Base-by-base conservation (phyloP, 495 filamentous ascomycete species). In the Evernia prunastri region DNA sequence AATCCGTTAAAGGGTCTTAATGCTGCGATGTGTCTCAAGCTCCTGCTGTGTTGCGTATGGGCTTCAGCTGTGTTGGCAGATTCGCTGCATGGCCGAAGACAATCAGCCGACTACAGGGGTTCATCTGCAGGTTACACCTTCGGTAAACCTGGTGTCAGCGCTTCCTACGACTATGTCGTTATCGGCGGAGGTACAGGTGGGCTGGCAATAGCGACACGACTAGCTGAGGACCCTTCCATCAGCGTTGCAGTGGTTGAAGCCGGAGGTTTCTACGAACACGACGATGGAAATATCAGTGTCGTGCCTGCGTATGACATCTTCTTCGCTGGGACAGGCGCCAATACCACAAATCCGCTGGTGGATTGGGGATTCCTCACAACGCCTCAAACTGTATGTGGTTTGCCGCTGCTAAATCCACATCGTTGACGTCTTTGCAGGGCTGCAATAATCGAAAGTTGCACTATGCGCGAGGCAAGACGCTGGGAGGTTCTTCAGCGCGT, bases 101-200 rank as follows among this genome's bases (percentile, higher is more conserved):
- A 39, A 39, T 9, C 36, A 39, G 36, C 10, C 36, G 13, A 9
- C 36, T 39, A 6, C 36, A 12, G 10, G 10, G 13, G 1, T 11
- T 39, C 36, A 39, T 9, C 10, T 8, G 36, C 25, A 23, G 17
- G 45, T 27, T 23, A 27, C 25, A 1, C 45, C 20, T 64, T 64
- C 27, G 70, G 68, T 20, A 40, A 67, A 9, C 60, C 59, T 37
- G 67, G 67, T 2, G 43, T 65, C 35, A 58, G 63, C 56, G 53
- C 36, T 15, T 29, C 53, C 9, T 69, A 60, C 43, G 77, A 79
- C 67, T 78, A 77, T 61, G 63, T 79, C 56, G 66, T 86, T 11
- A 76, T 86, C 2, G 84, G 84, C 12, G 84, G 83, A 47, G 84
- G 84, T 7, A 85, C 74, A 0, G 79, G 78, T 1, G 84, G 84